Conservation (phyloP, 2,329 filamentous ascomycete genomes). For the Colletotrichum karsti region DNA sequence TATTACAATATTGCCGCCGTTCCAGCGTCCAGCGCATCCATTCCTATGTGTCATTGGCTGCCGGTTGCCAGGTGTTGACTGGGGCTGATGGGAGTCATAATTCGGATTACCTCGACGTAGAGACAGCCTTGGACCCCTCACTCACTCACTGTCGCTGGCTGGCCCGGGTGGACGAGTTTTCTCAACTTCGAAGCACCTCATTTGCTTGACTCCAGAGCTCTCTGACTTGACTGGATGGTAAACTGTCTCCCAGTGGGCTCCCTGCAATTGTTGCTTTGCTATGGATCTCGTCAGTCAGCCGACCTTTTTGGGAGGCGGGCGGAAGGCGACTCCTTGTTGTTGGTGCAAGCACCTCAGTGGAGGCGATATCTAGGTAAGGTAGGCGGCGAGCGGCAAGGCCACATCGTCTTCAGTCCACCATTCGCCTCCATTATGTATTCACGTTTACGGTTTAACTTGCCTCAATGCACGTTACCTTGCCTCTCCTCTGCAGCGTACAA, state of each 20-base stretch:
- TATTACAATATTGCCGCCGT: not conserved
- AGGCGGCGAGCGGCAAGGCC: not conserved
- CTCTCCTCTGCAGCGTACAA: too few species aligned
- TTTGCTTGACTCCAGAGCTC: not conserved
- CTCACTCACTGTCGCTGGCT: too few species aligned
- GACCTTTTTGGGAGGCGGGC: not conserved
- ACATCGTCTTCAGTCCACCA: not conserved
- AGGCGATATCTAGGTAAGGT: not conserved
- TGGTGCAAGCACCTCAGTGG: slow-evolving; percentile 1
- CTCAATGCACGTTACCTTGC: too few species aligned
- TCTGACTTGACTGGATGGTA: not conserved
- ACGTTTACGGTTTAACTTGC: too few species aligned
- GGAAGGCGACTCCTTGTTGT: slow-evolving; percentile 7
- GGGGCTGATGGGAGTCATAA: slow-evolving; percentile 11
- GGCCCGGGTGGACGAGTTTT: not conserved
- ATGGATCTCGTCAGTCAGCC: not conserved
- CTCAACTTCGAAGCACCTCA: not conserved
- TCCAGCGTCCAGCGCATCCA: not conserved
- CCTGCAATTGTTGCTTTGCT: not conserved
- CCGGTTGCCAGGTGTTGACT: slow-evolving; percentile 14
- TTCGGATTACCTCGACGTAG: too few species aligned
- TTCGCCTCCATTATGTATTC: not conserved
- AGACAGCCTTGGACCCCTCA: too few species aligned
- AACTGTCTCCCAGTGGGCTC: not conserved
- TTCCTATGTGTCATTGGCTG: slow-evolving; percentile 4